Base-by-base conservation (phyloP, 495 filamentous ascomycete species). In the Xylaria acuta region DNA sequence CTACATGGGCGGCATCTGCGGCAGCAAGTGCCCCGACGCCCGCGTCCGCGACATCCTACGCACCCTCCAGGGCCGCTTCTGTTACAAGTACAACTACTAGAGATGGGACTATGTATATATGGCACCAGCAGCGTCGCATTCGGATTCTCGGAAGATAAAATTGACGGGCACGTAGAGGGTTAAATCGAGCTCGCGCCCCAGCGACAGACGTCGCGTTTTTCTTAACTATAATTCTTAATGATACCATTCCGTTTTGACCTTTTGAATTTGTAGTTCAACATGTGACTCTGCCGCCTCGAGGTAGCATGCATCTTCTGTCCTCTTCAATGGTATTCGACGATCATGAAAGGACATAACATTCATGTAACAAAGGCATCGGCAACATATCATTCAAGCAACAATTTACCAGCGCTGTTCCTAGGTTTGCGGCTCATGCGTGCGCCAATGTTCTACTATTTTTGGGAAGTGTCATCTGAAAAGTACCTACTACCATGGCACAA, bases 1-100 rank as follows among this genome's bases (percentile, higher is more conserved):
- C 69, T 81, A 75, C 80, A 79, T 79, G 69, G 79, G 75, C 70
- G 41, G 59, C 65, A 82, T 75, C 76, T 83, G 74, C 77, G 82
- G 77, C 77, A 71, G 32, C 77, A 83, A 78, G 79, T 82, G 76
- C 74, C 81, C 67, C 70, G 80, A 72, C 73, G 77, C 68, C 38
- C 76, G 53, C 64, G 82, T 75, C 69, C 80, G 67, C 75, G 73
- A 75, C 72, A 47, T 79, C 73, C 76, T 75, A 69, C 77, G 71
- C 81, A 82, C 75, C 70, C 74, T 45, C 63, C 70, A 72, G 56
- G 77, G 77, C 67, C 74, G 73, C 63, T 69, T 79, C 73, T 79
- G 77, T 69, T 79, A 79, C 77, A 70, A 60, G 22, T 79, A 79
- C 70, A 63, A 76, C 74, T 75, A 79, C 76, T 79, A 79, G 69